Percentiles rank a stretch among this genome's conserved stretches.
Conservation (phyloP, 1,284 basidiomycete species). For the Marasmius tenuissimus region DNA sequence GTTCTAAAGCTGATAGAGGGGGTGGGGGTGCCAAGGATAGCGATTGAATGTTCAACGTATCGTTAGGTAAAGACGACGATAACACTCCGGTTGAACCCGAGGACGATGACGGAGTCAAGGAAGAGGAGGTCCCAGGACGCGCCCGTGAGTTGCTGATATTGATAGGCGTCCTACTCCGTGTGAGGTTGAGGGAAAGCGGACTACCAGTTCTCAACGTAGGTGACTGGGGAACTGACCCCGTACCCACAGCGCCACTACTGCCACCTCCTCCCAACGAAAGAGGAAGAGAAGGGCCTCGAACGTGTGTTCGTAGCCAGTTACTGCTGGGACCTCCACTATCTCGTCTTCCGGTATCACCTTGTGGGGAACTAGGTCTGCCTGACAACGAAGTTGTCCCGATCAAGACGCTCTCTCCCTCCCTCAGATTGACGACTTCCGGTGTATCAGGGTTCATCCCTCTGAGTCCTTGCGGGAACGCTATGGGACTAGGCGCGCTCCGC, state of each 20-base stretch:
- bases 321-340: background rate
- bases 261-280: background rate
- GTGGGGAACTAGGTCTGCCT: background rate
- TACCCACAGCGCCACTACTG: background rate
- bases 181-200: background rate
- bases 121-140: slow-evolving; percentile 12
- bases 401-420: background rate
- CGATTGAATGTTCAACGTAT: background rate
- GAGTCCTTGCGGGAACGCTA: background rate
- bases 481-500: slow-evolving; percentile 31
- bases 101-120: slow-evolving; percentile 14
- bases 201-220: background rate
- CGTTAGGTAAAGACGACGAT: slow-evolving; percentile 11
- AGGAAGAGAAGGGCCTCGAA: slow-evolving; percentile 28
- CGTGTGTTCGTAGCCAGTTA: slow-evolving; percentile 16
- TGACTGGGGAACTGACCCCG: background rate
- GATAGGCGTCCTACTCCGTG: background rate
- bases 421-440: slow-evolving; percentile 10
- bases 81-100: slow-evolving; percentile 2
- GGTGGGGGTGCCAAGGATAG: slow-evolving; percentile 12
- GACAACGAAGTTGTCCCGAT: background rate
- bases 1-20: no score
- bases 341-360: background rate
- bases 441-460: background rate
- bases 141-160: slow-evolving; percentile 3